phyloP scores from a whole-genome alignment of 2,329 filamentous ascomycete species.

The Lachnellula willkommii region DNA sequence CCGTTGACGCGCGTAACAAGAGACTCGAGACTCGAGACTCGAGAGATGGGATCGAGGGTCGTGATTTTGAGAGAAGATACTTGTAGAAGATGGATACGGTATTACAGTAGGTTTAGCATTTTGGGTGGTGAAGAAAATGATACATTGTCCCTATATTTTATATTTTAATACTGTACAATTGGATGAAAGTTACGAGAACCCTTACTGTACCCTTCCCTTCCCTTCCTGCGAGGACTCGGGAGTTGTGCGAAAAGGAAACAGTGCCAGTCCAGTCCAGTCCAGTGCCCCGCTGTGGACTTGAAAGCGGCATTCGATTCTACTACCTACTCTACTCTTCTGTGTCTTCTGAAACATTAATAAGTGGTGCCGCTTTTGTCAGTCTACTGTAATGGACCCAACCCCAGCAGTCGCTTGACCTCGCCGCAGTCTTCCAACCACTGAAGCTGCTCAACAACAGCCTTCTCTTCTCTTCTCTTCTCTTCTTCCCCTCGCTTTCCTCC shows the following conservation, averaged over 20 bases:
- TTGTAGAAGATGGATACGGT: too few relatives aligned
- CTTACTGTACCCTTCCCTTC: too few relatives aligned
- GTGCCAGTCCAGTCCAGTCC: too few relatives aligned
- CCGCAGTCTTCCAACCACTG: background rate
- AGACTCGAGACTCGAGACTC: background rate
- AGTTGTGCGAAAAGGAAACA: background rate
- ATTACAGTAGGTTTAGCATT: too few relatives aligned
- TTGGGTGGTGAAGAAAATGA: too few relatives aligned
- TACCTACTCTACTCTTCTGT: too few relatives aligned
- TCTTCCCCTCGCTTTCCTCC: slow-evolving; percentile 5
- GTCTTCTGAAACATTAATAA: background rate
- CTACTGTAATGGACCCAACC: background rate
- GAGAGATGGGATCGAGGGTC: background rate
- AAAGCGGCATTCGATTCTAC: too few relatives aligned
- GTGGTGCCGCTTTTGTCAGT: background rate
- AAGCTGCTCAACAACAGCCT: background rate
- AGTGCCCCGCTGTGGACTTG: too few relatives aligned
- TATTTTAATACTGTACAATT: background rate
- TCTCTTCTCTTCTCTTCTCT: background rate
- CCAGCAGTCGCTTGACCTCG: background rate
- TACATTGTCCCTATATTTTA: background rate
- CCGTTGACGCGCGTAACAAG: background rate
- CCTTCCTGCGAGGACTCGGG: too few relatives aligned
- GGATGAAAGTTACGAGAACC: background rate
- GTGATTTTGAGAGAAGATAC: too few relatives aligned